A percentile compares a stretch with the other conserved stretches of the same genome.
phyloP scores from a whole-genome alignment of 2,329 filamentous ascomycete genomes.

The Dactylellina haptotyla region DNA sequence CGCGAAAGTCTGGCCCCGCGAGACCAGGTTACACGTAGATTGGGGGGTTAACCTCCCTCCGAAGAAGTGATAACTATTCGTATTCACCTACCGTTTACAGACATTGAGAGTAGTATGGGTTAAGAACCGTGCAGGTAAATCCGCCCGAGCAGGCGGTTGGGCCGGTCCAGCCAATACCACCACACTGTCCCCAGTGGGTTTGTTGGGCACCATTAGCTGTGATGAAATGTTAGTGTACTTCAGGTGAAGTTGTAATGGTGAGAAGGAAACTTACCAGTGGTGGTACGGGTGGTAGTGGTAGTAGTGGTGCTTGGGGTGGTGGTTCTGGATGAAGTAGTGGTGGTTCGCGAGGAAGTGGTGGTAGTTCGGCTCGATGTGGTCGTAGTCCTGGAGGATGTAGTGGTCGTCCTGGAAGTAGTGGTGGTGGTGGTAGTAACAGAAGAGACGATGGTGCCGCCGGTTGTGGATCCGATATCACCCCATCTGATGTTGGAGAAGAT shows the following conservation, averaged over 20 bases:
- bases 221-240: background rate
- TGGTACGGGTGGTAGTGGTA: slow-evolving; percentile 3
- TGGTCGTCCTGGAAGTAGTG: slow-evolving; percentile 16
- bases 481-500: slow-evolving; percentile 70
- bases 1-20: too few species aligned
- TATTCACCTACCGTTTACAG: slow-evolving; percentile 11
- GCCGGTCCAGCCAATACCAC: slow-evolving; percentile 51
- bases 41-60: too few species aligned
- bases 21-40: too few species aligned
- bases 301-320: background rate
- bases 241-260: background rate
- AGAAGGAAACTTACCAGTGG: background rate
- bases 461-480: slow-evolving; percentile 70
- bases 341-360: slow-evolving; percentile 1
- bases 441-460: background rate
- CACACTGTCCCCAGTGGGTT: slow-evolving; percentile 40
- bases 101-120: slow-evolving; percentile 58
- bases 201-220: slow-evolving; percentile 11
- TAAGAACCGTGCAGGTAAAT: slow-evolving; percentile 52
- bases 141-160: slow-evolving; percentile 52
- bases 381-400: background rate
- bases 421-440: slow-evolving; percentile 6
- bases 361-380: slow-evolving; percentile 8
- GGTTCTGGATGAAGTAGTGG: slow-evolving; percentile 5
- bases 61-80: too few species aligned